Conservation (phyloP, 495 filamentous ascomycete species). For the Daldinia decipiens region DNA sequence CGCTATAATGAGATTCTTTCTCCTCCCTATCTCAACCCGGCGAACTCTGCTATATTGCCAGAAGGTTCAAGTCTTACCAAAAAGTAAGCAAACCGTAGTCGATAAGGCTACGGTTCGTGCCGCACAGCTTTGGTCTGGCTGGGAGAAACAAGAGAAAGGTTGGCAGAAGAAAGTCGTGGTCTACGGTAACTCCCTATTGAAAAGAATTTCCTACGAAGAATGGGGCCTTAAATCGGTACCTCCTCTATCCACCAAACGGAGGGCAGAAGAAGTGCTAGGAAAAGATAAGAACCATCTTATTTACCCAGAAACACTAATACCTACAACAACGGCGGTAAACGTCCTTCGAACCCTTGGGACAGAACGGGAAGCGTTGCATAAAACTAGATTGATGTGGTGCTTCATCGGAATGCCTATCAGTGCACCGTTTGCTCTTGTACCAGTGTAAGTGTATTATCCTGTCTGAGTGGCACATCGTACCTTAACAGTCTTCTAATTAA, state of each 20-base stretch:
- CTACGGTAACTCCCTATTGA: constrained; percentile 86
- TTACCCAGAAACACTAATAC: constrained; percentile 77
- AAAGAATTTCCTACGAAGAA: constrained; percentile 93
- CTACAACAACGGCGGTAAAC: constrained; percentile 65
- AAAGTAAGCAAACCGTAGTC: constrained; percentile 61
- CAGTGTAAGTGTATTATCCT: constrained; percentile 70
- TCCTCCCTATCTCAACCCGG: constrained; percentile 91
- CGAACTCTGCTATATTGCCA: constrained; percentile 95
- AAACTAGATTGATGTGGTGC: constrained; percentile 79
- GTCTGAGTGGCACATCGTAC: not conserved
- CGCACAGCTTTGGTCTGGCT: constrained; percentile 78
- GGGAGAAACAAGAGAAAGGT: constrained; percentile 83
- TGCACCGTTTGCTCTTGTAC: constrained; percentile 81
- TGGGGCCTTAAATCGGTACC: constrained; percentile 96
- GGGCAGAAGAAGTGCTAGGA: constrained; percentile 69
- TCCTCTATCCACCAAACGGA: constrained; percentile 74
- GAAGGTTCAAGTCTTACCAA: constrained; percentile 63
- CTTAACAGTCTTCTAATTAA: constrained; percentile 17
- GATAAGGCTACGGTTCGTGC: constrained; percentile 76
- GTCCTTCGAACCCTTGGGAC: constrained; percentile 74
- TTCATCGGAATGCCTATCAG: constrained; percentile 85
- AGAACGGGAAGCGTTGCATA: constrained; percentile 83
- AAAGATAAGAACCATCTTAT: constrained; percentile 77
- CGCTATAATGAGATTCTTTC: constrained; percentile 86
- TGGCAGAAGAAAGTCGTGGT: constrained; percentile 89